phyloP scores from a whole-genome alignment of 148 eudicot species.

The Polygonum maritimum region DNA sequence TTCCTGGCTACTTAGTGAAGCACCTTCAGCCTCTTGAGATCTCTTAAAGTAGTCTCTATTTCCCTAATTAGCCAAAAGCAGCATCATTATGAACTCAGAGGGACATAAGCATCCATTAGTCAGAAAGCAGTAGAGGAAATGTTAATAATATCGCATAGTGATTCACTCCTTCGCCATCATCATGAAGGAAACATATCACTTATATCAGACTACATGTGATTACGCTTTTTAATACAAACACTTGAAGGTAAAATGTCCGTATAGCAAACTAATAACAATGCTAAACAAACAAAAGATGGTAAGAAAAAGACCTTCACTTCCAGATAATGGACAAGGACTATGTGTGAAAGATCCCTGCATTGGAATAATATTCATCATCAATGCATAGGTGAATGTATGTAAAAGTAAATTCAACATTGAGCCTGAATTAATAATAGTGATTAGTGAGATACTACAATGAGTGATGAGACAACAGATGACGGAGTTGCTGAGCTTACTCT shows the following conservation, averaged over 20 bases:
- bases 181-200: not conserved
- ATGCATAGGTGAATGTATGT: not conserved
- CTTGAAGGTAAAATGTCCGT: not conserved
- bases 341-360: conserved; percentile 53
- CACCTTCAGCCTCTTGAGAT: conserved; percentile 32
- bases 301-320: conserved; percentile 41
- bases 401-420: not conserved
- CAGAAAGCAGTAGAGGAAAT: not conserved
- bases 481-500: conserved; percentile 34
- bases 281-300: not conserved
- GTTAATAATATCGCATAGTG: not conserved
- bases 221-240: not conserved
- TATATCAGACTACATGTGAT: not conserved
- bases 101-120: conserved; percentile 10
- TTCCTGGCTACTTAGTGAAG: conserved; percentile 28
- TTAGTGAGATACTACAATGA: conserved; percentile 4
- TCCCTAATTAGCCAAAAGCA: conserved; percentile 27
- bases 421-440: not conserved
- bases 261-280: not conserved
- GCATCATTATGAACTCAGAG: not conserved
- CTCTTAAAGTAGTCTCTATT: conserved; percentile 45
- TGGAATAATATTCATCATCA: conserved; percentile 12
- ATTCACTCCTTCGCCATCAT: not conserved
- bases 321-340: conserved; percentile 66
- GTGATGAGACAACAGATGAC: not conserved